Conservation (phyloP, 352 stramenopile species). For the Pythium dissimile region DNA sequence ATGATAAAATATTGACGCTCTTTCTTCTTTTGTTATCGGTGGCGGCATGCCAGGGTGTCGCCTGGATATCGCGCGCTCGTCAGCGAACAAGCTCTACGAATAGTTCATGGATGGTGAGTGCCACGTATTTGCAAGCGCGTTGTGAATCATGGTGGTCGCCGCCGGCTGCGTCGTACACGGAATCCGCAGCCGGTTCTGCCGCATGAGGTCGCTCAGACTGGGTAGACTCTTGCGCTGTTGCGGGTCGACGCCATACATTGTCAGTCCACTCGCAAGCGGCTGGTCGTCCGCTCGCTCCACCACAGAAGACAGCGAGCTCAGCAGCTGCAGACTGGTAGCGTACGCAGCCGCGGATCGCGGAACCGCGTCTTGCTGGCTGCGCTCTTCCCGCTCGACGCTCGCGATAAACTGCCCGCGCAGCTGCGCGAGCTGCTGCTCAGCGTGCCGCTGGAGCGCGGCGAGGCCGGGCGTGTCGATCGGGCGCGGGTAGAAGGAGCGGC, state of each 20-base stretch:
- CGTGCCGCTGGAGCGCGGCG: conserved; percentile 34
- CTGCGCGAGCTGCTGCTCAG: conserved; percentile 8
- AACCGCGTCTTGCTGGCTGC: neutral
- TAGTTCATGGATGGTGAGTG: too few relatives aligned
- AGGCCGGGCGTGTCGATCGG: conserved; percentile 42
- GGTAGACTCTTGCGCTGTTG: neutral
- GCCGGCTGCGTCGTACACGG: too few relatives aligned
- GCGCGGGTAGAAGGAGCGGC: conserved; percentile 65
- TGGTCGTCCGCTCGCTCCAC: neutral
- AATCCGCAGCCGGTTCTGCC: neutral
- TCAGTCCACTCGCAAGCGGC: too few relatives aligned
- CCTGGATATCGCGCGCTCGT: too few relatives aligned
- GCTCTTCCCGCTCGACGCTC: conserved; percentile 60
- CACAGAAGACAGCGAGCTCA: neutral
- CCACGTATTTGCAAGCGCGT: too few relatives aligned
- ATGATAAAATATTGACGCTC: too few relatives aligned
- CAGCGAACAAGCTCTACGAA: too few relatives aligned
- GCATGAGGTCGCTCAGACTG: conserved; percentile 2
- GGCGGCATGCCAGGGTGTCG: too few relatives aligned
- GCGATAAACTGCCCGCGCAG: conserved; percentile 48
- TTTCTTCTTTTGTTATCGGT: too few relatives aligned
- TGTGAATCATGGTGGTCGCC: too few relatives aligned
- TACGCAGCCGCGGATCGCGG: neutral
- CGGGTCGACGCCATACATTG: neutral
- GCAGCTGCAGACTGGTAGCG: neutral